Base-by-base conservation (phyloP, 2,329 filamentous ascomycete species). In the Fusarium albidum region DNA sequence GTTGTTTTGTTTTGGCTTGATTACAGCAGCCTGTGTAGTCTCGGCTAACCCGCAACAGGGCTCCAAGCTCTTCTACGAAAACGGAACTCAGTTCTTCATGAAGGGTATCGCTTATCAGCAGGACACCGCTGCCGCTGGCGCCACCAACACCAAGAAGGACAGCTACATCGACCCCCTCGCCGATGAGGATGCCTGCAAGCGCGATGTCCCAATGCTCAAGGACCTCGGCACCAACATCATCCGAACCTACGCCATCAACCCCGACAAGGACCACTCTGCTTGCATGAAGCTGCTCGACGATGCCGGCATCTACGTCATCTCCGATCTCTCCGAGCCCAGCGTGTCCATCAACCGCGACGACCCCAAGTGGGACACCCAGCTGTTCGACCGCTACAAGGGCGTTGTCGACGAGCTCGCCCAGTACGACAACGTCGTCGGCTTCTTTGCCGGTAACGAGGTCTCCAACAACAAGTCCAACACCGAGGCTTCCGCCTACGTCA, bases 391-490 rank as follows among this genome's bases (percentile, higher is more conserved):
- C 61, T 99, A 98, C 82, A 90, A 87, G 52, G 77, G 78, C 27
- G 95, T 99, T 56, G 79, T 99, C 55, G 93, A 98, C 71, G 82
- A 84, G 59, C 80, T 99, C 68, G 81, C 83, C 66, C 82, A 90
- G 72, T 98, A 96, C 82, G 83, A 85, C 75, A 99, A 99, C 78
- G 88, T 91, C 44, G 87, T 99, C 61, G 95, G 95, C 68, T 99
- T 98, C 88, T 98, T 99, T 74, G 94, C 93, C 65, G 95, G 95
- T 73, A 99, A 99, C 78, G 95, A 99, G 79, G 95, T 99, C 58
- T 89, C 92, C 67, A 96, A 97, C 82, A 84, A 87, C 68, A 81
- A 82, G 65, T 93, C 88, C 83, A 97, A 96, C 84, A 98, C 94
- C 43, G 79, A 84, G 57, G 91, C 94, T 43, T 95, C 91, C 58